phyloP scores from a whole-genome alignment of 2,329 filamentous ascomycete species.

The Colletotrichum sp. region DNA sequence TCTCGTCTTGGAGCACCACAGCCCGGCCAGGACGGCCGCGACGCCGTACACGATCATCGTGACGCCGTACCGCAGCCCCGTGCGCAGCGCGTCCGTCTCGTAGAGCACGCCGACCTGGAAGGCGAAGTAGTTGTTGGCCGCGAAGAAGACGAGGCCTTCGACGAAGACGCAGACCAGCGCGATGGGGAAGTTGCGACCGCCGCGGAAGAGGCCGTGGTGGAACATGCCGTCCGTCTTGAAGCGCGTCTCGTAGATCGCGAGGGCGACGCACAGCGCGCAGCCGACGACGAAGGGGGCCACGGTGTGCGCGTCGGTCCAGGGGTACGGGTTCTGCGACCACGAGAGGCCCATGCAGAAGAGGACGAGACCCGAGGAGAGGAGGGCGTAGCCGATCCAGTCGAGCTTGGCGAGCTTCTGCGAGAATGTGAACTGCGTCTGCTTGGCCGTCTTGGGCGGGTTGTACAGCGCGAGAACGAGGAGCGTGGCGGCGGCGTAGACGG shows the following conservation, averaged over 20 bases:
- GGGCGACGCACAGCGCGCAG: constrained; percentile 25
- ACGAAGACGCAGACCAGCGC: constrained; percentile 36
- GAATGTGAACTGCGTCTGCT: constrained; percentile 29
- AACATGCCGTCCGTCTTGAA: constrained; percentile 44
- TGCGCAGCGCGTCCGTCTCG: constrained; percentile 36
- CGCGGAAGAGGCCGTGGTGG: constrained; percentile 40
- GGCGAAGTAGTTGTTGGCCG: constrained; percentile 45
- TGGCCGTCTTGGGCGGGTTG: constrained; percentile 31
- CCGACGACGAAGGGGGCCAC: constrained; percentile 36
- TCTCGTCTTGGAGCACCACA: constrained; percentile 32
- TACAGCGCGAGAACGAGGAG: constrained; percentile 32
- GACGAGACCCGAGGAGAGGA: constrained; percentile 36
- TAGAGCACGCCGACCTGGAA: constrained; percentile 40
- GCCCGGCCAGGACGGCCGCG: constrained; percentile 31
- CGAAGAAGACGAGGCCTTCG: constrained; percentile 44
- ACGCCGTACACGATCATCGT: constrained; percentile 32
- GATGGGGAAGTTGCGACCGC: constrained; percentile 39
- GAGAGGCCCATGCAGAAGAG: constrained; percentile 42
- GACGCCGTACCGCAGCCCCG: constrained; percentile 36
- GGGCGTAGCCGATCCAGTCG: constrained; percentile 42
- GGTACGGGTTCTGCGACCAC: constrained; percentile 42
- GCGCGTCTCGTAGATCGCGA: constrained; percentile 36
- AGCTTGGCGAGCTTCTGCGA: constrained; percentile 37
- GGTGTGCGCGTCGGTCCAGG: constrained; percentile 38
- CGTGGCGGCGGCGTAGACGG: constrained; percentile 28